These are phyloP conservation scores for Physcomitrellopsis africana DNA, from an alignment of 225 moss, liverwort and hornwort species.

Conservation along the genomic window DNA sequence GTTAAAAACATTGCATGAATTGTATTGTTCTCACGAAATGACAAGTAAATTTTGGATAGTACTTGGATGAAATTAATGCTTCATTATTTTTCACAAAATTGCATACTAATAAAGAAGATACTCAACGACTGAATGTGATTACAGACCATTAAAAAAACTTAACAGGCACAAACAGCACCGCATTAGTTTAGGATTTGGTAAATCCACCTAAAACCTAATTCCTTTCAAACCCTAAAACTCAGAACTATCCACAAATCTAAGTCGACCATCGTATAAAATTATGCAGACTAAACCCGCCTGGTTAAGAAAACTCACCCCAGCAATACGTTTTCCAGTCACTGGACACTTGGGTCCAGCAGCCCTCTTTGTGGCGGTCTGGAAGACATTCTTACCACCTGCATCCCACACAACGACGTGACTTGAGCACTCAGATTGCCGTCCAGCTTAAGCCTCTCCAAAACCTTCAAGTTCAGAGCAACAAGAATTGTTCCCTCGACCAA, in stretches of 20 bases:
- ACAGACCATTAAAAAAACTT: too few species aligned
- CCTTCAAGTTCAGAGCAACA: too few species aligned
- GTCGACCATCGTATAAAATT: neutral
- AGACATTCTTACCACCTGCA: constrained; percentile 53
- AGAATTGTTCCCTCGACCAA: too few species aligned
- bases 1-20: too few species aligned
- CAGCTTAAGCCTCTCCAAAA: neutral
- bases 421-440: neutral
- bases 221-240: neutral
- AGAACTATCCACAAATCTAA: neutral
- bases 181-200: too few species aligned
- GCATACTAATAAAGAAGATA: too few species aligned
- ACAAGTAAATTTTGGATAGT: too few species aligned
- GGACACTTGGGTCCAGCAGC: constrained; percentile 64
- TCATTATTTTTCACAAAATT: too few species aligned
- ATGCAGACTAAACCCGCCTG: neutral
- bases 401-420: neutral
- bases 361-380: constrained; percentile 60
- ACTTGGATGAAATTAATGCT: too few species aligned
- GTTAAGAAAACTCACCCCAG: constrained; percentile 45
- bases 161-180: too few species aligned
- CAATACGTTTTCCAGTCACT: constrained; percentile 70
- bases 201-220: neutral
- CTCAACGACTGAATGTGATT: too few species aligned
- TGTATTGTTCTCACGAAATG: too few species aligned